Base-by-base conservation (phyloP, 495 filamentous ascomycete genomes). In the Podospora australis region DNA sequence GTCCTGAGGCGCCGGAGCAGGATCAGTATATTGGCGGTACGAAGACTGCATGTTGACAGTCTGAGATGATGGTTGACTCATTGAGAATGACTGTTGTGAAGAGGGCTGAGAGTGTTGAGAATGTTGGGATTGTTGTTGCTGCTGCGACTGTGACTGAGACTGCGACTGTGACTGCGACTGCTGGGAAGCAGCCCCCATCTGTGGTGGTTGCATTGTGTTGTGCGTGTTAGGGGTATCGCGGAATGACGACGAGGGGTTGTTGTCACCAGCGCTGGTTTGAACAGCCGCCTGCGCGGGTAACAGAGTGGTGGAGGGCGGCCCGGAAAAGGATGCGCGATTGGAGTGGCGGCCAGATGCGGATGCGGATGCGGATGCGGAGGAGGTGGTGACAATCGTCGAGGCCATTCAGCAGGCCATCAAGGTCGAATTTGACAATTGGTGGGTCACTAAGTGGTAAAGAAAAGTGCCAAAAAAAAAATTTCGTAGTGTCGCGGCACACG, bases 31-130 rank as follows among this genome's bases (percentile, higher is more conserved):
- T 35, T 70, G 67, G 17, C 64, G 61, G 47, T 65, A 65, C 14
- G 40, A 43, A 25, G 40, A 43, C 40, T 26, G 50, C 49, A 49
- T 21, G 28, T 48, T 42, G 29, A 47, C 46, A 22, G 50, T 49
- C 46, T 70, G 69, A 4, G 65, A 66, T 7, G 62, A 64, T 2
- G 69, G 64, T 23, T 74, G 72, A 57, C 68, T 73, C 68, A 73
- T 70, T 45, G 69, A 62, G 40, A 73, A 74, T 32, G 71, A 73
- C n/a, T 73, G 72, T 21, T 74, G 71, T 0, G 72, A 72, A 6
- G 68, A 68, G 3, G 63, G 68, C 46, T 73, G 71, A 23, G 70
- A 69, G 49, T 73, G 71, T 42, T 67, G 55, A 3, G 29, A 41
- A 50, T 47, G 48, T 50, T 53, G 55, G 62, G 67, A 69, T 69